Conservation (phyloP, 148 eudicot genomes). For the Chenopodium album region DNA sequence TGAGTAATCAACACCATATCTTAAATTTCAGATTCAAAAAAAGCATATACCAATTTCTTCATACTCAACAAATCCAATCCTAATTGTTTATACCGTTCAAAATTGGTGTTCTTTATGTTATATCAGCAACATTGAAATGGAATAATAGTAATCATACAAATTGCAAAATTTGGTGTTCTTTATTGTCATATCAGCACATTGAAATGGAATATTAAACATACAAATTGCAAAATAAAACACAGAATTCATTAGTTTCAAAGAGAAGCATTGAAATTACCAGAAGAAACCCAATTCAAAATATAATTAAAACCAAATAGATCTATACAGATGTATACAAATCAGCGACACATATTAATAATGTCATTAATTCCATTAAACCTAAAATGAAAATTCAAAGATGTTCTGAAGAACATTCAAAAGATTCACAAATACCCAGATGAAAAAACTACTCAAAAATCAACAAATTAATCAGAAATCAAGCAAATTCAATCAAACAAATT, state of each 20-base stretch:
- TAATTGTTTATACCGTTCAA: neutral
- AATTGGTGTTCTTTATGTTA: neutral
- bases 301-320: neutral
- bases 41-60: neutral
- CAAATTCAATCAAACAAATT: neutral
- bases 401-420: neutral
- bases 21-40: neutral
- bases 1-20: neutral
- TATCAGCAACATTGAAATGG: neutral
- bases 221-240: neutral
- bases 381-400: neutral
- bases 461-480: conserved; percentile 5
- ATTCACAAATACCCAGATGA: neutral
- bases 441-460: neutral
- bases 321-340: neutral
- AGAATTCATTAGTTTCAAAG: neutral
- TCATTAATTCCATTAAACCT: neutral
- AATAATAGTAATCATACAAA: neutral
- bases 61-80: neutral
- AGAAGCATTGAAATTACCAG: neutral
- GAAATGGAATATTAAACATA: neutral
- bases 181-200: neutral
- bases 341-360: neutral
- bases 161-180: neutral
- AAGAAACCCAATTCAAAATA: neutral